Percentiles rank a stretch among this genome's conserved stretches.
phyloP scores from a whole-genome alignment of 768 basidiomycete species.

The Lentinula boryana region DNA sequence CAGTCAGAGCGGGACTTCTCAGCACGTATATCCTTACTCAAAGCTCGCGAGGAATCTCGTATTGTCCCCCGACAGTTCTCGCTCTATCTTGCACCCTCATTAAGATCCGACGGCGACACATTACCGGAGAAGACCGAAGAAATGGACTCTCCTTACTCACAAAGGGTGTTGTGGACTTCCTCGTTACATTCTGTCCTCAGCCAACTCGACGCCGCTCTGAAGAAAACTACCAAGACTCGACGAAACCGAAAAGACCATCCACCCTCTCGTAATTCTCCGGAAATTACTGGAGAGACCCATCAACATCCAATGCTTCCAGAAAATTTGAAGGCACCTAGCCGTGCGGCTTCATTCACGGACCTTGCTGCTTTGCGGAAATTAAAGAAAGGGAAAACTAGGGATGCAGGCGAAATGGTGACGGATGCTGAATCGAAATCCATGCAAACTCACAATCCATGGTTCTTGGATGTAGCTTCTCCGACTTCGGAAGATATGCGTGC shows the following conservation, averaged over 20 bases:
- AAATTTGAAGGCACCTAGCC: conserved; percentile 17
- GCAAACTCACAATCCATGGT: conserved; percentile 64
- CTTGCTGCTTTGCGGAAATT: conserved; percentile 16
- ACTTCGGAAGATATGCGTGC: conserved; percentile 84
- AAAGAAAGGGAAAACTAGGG: conserved; percentile 45
- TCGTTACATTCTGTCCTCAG: conserved; percentile 43
- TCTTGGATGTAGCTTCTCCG: conserved; percentile 84
- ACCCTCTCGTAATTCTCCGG: conserved; percentile 8
- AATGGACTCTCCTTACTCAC: conserved; percentile 5
- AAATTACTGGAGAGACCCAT: conserved; percentile 8
- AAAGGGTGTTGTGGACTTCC: conserved; percentile 33
- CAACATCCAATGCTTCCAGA: conserved; percentile 31
- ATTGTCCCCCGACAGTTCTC: conserved; percentile 58
- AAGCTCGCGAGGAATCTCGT: conserved; percentile 56
- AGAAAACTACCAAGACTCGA: conserved; percentile 28
- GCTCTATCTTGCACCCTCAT: conserved; percentile 51
- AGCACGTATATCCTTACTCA: conserved; percentile 51
- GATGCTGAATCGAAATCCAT: not conserved
- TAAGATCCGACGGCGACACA: conserved; percentile 8
- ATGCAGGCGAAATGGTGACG: conserved; percentile 7
- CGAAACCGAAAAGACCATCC: conserved; percentile 15
- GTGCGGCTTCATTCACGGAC: conserved; percentile 24
- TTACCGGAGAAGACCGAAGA: not conserved
- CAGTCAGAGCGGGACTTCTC: conserved; percentile 56
- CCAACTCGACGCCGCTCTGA: conserved; percentile 44